phyloP scores from a whole-genome alignment of 2,329 filamentous ascomycete species.

The Aspergillus sp. region DNA sequence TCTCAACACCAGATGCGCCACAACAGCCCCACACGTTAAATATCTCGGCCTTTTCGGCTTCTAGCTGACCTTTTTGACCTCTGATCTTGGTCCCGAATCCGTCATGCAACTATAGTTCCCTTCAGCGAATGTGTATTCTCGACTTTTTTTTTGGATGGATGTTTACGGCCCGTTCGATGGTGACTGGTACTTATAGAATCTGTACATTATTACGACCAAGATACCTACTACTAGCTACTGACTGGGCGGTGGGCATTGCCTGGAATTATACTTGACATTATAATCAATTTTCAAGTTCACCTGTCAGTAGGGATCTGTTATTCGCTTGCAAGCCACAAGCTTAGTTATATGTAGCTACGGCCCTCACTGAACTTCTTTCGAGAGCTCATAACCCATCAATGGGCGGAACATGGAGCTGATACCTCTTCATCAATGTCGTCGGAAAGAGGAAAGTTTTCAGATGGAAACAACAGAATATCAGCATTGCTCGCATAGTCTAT shows the following conservation, averaged over 20 bases:
- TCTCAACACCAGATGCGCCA: not conserved
- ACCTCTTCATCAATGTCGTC: too few species aligned
- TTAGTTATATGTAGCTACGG: not conserved
- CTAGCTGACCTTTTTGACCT: not conserved
- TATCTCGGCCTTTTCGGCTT: not conserved
- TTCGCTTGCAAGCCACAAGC: not conserved
- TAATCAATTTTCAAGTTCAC: not conserved
- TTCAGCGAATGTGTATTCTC: not conserved
- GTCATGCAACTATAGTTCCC: not conserved
- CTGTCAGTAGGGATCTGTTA: not conserved
- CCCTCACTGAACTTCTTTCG: not conserved
- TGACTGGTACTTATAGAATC: not conserved
- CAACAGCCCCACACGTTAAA: not conserved
- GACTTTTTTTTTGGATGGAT: not conserved
- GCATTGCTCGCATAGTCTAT: conserved; percentile 16
- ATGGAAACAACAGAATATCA: not conserved
- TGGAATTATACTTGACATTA: not conserved
- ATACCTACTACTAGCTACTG: not conserved
- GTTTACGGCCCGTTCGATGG: not conserved
- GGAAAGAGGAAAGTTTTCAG: not conserved
- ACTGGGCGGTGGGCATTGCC: not conserved
- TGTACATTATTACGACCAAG: conserved; percentile 22
- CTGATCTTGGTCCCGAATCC: not conserved
- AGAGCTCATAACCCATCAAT: not conserved
- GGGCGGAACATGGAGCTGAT: too few species aligned